A percentile compares a stretch with the other conserved stretches of the same genome.
Conservation (phyloP, 2,329 filamentous ascomycete genomes). For the Ophiocordyceps sinensis region DNA sequence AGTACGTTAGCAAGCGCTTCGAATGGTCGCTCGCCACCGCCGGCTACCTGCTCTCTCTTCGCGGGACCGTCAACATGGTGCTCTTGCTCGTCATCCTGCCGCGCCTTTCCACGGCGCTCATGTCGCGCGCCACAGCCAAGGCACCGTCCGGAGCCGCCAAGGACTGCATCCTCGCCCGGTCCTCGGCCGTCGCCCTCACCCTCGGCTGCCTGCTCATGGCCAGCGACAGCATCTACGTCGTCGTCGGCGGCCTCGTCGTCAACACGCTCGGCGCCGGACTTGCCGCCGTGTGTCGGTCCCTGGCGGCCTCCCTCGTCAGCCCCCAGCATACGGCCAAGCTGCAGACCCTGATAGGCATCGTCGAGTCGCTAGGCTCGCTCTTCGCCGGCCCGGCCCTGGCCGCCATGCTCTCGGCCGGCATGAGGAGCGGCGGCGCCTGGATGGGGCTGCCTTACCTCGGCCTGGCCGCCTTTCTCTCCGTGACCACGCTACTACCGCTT, state of each 20-base stretch:
- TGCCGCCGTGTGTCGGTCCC: conserved; percentile 8
- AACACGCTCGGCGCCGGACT: conserved; percentile 8
- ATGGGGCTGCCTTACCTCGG: conserved; percentile 11
- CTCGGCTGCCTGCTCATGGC: conserved; percentile 10
- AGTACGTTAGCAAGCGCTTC: conserved; percentile 13
- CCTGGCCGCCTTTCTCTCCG: conserved; percentile 2
- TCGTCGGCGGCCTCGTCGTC: conserved; percentile 10
- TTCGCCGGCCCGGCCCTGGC: conserved; percentile 11
- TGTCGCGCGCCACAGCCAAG: not conserved
- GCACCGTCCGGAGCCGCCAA: not conserved
- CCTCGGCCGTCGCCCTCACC: conserved; percentile 7
- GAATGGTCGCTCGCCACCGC: conserved; percentile 9
- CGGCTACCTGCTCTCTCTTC: conserved; percentile 10
- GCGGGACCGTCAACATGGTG: conserved; percentile 8
- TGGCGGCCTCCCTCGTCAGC: conserved; percentile 7
- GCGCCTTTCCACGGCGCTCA: conserved; percentile 4
- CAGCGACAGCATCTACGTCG: conserved; percentile 4
- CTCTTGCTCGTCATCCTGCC: conserved; percentile 7
- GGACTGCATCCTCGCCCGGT: conserved; percentile 10
- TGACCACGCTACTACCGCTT: conserved; percentile 1
- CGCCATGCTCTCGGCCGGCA: conserved; percentile 10
- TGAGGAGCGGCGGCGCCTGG: conserved; percentile 10
- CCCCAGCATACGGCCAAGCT: conserved; percentile 11
- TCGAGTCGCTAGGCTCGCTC: conserved; percentile 10
- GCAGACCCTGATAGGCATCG: conserved; percentile 14